phyloP scores from a whole-genome alignment of 2,329 filamentous ascomycete species.

The Colletotrichum somersetense region DNA sequence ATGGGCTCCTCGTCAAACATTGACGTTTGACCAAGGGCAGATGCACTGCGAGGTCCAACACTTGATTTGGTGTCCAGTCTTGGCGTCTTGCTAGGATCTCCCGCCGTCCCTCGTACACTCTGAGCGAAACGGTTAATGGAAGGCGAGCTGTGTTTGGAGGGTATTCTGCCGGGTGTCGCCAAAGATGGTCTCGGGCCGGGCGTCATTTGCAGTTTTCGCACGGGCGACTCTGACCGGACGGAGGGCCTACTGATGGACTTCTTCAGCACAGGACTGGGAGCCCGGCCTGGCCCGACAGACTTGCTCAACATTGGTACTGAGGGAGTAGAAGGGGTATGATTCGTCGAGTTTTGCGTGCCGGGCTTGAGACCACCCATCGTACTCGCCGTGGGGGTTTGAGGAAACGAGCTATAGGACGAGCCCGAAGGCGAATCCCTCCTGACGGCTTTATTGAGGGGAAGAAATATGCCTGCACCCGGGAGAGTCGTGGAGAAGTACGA shows the following conservation, averaged over 20 bases:
- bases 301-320: slow-evolving; percentile 86
- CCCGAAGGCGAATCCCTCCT: slow-evolving; percentile 72
- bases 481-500: slow-evolving; percentile 85
- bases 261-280: slow-evolving; percentile 79
- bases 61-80: slow-evolving; percentile 63
- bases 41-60: slow-evolving; percentile 69
- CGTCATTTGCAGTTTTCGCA: slow-evolving; percentile 75
- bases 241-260: slow-evolving; percentile 74
- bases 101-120: slow-evolving; percentile 71
- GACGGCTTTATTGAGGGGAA: slow-evolving; percentile 85
- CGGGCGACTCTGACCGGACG: slow-evolving; percentile 89
- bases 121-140: slow-evolving; percentile 73
- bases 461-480: slow-evolving; percentile 90
- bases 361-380: slow-evolving; percentile 66
- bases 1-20: slow-evolving; percentile 69
- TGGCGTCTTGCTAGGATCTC: slow-evolving; percentile 71
- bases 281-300: slow-evolving; percentile 80
- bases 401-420: slow-evolving; percentile 64
- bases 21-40: slow-evolving; percentile 65
- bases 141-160: slow-evolving; percentile 73
- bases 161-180: slow-evolving; percentile 62
- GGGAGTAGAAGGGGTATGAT: slow-evolving; percentile 74
- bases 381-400: slow-evolving; percentile 78
- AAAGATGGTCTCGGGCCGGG: slow-evolving; percentile 70
- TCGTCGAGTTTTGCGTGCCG: slow-evolving; percentile 69